A percentile compares a stretch with the other conserved stretches of the same genome.
Evolutionary conservation across 139 green algal species (phyloP).

Genomic region (Ettlia oleoabundans): DNA sequence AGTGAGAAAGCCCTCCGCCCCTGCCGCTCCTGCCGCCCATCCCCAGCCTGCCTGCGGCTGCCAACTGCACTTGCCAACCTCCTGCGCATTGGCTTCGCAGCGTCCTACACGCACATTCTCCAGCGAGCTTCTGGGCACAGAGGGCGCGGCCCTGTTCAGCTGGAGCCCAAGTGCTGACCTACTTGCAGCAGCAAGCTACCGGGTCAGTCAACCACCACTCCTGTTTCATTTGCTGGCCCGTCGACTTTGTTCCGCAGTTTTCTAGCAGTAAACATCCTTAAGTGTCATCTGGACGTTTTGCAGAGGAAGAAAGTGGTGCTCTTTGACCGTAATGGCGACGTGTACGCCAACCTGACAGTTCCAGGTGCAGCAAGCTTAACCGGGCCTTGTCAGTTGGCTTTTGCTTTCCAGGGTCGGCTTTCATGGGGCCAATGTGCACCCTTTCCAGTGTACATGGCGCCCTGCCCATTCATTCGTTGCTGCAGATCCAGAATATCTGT

Average conservation of each 20-base stretch:
- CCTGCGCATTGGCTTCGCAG: too few species aligned
- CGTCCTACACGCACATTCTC: not conserved
- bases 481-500: conserved; percentile 20
- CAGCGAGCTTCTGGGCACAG: conserved; percentile 11
- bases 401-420: too few species aligned
- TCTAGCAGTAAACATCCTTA: too few species aligned
- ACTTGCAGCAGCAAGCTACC: conserved; percentile 1
- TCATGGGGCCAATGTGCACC: too few species aligned
- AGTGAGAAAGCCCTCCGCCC: too few species aligned
- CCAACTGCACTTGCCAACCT: too few species aligned
- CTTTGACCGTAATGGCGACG: not conserved
- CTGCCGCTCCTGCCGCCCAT: too few species aligned
- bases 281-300: too few species aligned
- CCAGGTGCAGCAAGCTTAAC: not conserved
- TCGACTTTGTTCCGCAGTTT: too few species aligned
- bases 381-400: not conserved
- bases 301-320: conserved; percentile 25
- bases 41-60: too few species aligned
- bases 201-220: not conserved
- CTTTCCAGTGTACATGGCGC: too few species aligned
- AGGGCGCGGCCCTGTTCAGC: conserved; percentile 3
- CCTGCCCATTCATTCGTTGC: not conserved
- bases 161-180: conserved; percentile 7
- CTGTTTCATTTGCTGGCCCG: too few species aligned
- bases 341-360: conserved; percentile 1